Percentiles rank a stretch among this genome's conserved stretches.
These are phyloP conservation scores for Rhizoclosmatium globosum DNA, from an alignment of 192 early-diverging fungal species.

Conservation along the genomic window DNA sequence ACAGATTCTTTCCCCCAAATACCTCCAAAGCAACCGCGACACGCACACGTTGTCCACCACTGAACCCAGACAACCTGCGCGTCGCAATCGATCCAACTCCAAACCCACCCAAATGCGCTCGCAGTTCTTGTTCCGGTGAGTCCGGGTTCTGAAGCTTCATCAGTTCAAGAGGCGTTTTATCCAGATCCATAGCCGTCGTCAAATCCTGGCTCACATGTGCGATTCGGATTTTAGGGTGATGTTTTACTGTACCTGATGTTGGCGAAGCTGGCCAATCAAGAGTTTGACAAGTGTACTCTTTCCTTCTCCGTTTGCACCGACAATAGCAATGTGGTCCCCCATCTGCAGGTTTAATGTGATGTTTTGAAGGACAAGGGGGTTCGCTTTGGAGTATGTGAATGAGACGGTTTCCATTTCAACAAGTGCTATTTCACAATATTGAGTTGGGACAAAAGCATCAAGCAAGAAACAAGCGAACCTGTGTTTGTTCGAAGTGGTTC, in stretches of 20 bases:
- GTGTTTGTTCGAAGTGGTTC: slow-evolving; percentile 70
- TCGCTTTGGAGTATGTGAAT: slow-evolving; percentile 44
- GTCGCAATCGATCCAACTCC: slow-evolving; percentile 74
- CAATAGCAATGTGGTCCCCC: slow-evolving; percentile 73
- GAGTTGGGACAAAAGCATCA: too few relatives aligned
- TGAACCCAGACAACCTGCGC: slow-evolving; percentile 68
- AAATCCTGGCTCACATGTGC: slow-evolving; percentile 87
- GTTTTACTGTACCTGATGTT: slow-evolving; percentile 68
- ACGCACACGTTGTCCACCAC: slow-evolving; percentile 85
- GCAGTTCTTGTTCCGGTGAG: slow-evolving; percentile 65
- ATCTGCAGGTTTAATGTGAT: slow-evolving; percentile 76
- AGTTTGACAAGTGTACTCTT: slow-evolving; percentile 84
- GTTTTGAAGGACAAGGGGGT: slow-evolving; percentile 61
- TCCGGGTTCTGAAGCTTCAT: slow-evolving; percentile 55
- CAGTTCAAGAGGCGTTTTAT: slow-evolving; percentile 58
- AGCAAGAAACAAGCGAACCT: neutral
- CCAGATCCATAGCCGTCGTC: slow-evolving; percentile 65
- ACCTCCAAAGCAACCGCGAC: slow-evolving; percentile 71
- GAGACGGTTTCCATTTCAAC: slow-evolving; percentile 70
- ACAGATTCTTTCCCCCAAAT: slow-evolving; percentile 60
- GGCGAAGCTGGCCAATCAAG: slow-evolving; percentile 71
- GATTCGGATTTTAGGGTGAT: slow-evolving; percentile 70
- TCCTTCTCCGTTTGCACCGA: slow-evolving; percentile 79
- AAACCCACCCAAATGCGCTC: slow-evolving; percentile 80
- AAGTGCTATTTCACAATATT: slow-evolving; percentile 43